Evolutionary conservation across 768 basidiomycete genomes (phyloP), one percentile per base, ranked within the genome.

Genomic region (Antrodiella citrinella): DNA sequence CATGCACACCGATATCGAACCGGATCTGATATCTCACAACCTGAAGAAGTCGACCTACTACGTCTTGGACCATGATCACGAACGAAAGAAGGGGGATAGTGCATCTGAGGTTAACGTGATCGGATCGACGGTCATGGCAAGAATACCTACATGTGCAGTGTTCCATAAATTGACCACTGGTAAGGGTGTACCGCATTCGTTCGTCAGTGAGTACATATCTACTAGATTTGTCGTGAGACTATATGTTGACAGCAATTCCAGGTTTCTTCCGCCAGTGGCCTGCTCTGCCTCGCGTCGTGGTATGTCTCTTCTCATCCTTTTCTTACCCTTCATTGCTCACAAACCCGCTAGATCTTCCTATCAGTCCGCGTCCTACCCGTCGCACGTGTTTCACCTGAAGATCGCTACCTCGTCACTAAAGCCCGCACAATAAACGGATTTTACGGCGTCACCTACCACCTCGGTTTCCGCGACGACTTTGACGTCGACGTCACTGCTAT

Each of bases 211-310:
- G 59, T 47, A 49, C 46, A 58, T n/a, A n/a, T n/a, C n/a, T n/a
- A n/a, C n/a, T n/a, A n/a, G n/a, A n/a, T 58, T 35, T 5, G 10
- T 44, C 35, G 1, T 26, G 41, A 23, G 20, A 1, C 4, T 30
- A 43, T 7, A 20, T 49, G 12, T 39, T 24, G 19, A 45, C 45
- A 23, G 19, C 50, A 15, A 2, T 24, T 19, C 41, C 44, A 71
- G 79, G 76, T 1, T 82, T 84, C 60, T 66, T 84, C 24, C 72
- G 76, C 3, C 81, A 78, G 57, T 82, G 81, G 78, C 83, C 83
- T 19, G 75, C 81, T 15, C 70, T 87, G n/a, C 84, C 84, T 26
- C 69, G 73, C 2, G 73, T 43, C 41, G 76, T 81, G n/a, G 82
- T 81, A 55, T 57, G 78, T 73, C n/a, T 25, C 18, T 11, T 1